Conservation (phyloP, 1,284 basidiomycete genomes). For the Sutorius eximius region DNA sequence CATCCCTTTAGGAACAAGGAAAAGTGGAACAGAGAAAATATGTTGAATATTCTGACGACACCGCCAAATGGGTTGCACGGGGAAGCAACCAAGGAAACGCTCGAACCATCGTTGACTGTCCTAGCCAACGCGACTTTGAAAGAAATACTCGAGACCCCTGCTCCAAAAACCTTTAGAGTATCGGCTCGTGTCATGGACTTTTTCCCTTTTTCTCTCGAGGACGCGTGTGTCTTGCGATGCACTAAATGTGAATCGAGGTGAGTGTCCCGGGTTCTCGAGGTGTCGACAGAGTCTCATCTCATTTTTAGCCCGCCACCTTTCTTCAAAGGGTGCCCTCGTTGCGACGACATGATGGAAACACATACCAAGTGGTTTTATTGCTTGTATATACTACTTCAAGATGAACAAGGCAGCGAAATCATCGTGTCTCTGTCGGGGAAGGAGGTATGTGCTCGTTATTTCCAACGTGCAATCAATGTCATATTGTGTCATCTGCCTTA, state of each 20-base stretch:
- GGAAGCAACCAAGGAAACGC: background rate
- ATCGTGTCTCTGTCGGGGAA: slow-evolving; percentile 46
- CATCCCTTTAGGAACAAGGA: slow-evolving; percentile 30
- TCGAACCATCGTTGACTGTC: background rate
- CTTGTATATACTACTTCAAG: slow-evolving; percentile 51
- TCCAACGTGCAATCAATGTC: background rate
- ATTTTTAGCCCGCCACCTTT: slow-evolving; percentile 43
- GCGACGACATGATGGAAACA: slow-evolving; percentile 51
- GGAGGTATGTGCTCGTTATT: slow-evolving; percentile 35
- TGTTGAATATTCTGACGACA: slow-evolving; percentile 3
- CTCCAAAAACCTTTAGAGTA: slow-evolving; percentile 45
- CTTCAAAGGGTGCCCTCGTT: slow-evolving; percentile 47
- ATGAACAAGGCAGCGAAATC: slow-evolving; percentile 44
- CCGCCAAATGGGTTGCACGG: background rate
- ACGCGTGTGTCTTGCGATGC: slow-evolving; percentile 52
- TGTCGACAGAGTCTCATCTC: background rate
- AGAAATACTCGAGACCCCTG: slow-evolving; percentile 37
- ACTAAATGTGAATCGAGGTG: slow-evolving; percentile 53
- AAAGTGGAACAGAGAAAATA: slow-evolving; percentile 29
- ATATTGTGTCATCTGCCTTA: background rate
- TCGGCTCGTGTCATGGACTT: slow-evolving; percentile 55
- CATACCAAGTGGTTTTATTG: slow-evolving; percentile 48
- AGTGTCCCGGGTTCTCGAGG: slow-evolving; percentile 15
- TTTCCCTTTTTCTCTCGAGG: slow-evolving; percentile 48
- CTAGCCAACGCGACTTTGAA: slow-evolving; percentile 35